Evolutionary conservation across 2,329 filamentous ascomycete genomes (phyloP).

Genomic region (Clarireedia monteithiana): DNA sequence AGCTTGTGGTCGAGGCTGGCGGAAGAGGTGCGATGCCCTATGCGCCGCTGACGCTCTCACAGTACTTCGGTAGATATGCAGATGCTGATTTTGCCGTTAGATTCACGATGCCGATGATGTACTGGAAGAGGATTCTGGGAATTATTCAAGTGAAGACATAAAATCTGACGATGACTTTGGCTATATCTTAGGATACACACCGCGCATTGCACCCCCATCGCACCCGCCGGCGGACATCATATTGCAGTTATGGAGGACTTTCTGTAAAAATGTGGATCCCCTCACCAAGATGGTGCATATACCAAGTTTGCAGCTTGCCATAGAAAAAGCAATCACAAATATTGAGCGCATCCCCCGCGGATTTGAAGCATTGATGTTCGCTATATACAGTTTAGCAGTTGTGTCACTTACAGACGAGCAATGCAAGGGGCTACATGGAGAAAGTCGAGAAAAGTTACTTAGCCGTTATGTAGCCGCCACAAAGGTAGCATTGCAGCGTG

Average conservation of each 20-base stretch:
- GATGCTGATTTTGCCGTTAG: too few relatives aligned
- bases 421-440: too few relatives aligned
- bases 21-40: background rate
- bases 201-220: too few relatives aligned
- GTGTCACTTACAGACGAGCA: too few relatives aligned
- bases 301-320: conserved; percentile 52
- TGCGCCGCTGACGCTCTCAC: conserved; percentile 15
- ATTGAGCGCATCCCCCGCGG: conserved; percentile 31
- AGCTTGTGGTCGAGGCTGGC: background rate
- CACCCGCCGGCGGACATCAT: too few relatives aligned
- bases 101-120: too few relatives aligned
- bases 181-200: too few relatives aligned
- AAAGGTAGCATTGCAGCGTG: conserved; percentile 42
- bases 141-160: too few relatives aligned
- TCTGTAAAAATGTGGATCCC: conserved; percentile 52
- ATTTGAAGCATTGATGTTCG: conserved; percentile 62
- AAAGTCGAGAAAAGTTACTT: conserved; percentile 25
- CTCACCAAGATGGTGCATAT: conserved; percentile 60
- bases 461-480: conserved; percentile 35
- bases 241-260: too few relatives aligned
- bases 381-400: conserved; percentile 45
- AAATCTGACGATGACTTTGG: too few relatives aligned
- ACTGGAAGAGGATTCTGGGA: too few relatives aligned
- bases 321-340: conserved; percentile 50
- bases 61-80: too few relatives aligned